Evolutionary conservation across 768 basidiomycete species (phyloP).

Genomic region (Psilocybe azurescens): DNA sequence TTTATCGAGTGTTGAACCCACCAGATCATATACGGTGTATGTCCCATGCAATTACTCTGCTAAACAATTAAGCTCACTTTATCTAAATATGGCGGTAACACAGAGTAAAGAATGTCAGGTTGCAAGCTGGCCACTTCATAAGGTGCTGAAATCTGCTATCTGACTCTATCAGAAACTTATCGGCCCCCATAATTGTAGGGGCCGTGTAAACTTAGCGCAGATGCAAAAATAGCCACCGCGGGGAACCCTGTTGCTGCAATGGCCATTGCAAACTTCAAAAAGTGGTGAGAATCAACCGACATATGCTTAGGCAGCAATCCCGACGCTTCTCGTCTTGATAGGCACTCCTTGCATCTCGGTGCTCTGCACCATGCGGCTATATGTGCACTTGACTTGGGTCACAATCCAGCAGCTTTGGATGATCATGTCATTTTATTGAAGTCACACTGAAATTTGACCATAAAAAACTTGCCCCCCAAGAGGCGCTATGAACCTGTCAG

Average conservation of each 20-base stretch:
- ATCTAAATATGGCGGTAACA: conserved; percentile 15
- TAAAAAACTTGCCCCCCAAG: conserved; percentile 20
- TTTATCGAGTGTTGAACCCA: background rate
- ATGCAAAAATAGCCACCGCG: conserved; percentile 20
- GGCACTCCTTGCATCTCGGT: conserved; percentile 31
- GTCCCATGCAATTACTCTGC: conserved; percentile 7
- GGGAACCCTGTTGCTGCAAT: conserved; percentile 19
- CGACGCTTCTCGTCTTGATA: conserved; percentile 13
- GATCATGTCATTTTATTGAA: conserved; percentile 28
- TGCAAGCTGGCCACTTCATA: conserved; percentile 32
- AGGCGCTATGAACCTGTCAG: conserved; percentile 23
- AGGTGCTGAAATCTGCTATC: conserved; percentile 16
- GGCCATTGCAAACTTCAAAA: conserved; percentile 28
- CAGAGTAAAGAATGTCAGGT: conserved; percentile 33
- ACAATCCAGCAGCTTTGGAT: conserved; percentile 24
- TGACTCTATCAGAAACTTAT: conserved; percentile 10
- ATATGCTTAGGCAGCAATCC: background rate
- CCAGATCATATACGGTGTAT: conserved; percentile 32
- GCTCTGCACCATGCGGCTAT: conserved; percentile 29
- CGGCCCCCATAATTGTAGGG: conserved; percentile 19
- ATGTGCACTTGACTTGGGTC: conserved; percentile 30
- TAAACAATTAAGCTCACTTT: conserved; percentile 9
- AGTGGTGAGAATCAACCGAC: conserved; percentile 23
- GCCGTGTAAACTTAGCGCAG: conserved; percentile 26
- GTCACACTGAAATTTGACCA: conserved; percentile 24